Percentiles rank a stretch among this genome's conserved stretches.
These are phyloP conservation scores for Phytophthora megakarya DNA, from an alignment of 352 stramenopile genomes.

Conservation along the genomic window DNA sequence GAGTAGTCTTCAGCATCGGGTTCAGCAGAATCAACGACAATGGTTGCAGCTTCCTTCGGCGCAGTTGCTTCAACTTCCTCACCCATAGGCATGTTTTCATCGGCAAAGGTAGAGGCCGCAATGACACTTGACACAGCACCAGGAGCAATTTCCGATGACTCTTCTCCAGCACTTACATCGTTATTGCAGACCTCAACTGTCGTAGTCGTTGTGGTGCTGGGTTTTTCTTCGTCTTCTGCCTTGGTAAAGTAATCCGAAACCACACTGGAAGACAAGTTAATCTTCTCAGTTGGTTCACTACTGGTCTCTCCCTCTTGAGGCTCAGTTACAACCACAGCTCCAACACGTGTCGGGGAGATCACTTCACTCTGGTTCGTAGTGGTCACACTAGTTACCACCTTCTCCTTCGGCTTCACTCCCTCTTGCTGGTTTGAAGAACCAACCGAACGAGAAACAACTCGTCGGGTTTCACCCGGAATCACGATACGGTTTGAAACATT, in stretches of 20 bases:
- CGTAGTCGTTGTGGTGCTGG: not conserved
- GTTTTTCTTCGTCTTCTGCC: no score
- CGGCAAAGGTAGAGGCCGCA: not conserved
- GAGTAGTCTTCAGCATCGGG: not conserved
- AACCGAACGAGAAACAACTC: slow-evolving; percentile 14
- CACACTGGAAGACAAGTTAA: no score
- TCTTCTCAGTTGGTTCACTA: no score
- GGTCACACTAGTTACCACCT: not conserved
- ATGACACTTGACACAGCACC: not conserved
- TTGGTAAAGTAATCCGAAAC: no score
- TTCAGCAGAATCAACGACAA: not conserved
- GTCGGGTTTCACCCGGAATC: slow-evolving; percentile 12
- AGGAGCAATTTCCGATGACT: not conserved
- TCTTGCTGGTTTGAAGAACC: slow-evolving; percentile 1
- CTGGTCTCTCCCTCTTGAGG: no score
- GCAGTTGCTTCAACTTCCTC: not conserved
- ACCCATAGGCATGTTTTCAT: not conserved
- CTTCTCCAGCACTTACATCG: not conserved
- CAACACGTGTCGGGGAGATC: not conserved
- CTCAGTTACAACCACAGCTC: no score
- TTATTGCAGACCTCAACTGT: not conserved
- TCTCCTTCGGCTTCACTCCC: not conserved
- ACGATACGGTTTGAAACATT: slow-evolving; percentile 13
- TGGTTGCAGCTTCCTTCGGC: not conserved
- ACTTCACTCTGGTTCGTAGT: slow-evolving; percentile 1